Conservation (phyloP, 2,329 filamentous ascomycete species). For the Neurospora crassa region DNA sequence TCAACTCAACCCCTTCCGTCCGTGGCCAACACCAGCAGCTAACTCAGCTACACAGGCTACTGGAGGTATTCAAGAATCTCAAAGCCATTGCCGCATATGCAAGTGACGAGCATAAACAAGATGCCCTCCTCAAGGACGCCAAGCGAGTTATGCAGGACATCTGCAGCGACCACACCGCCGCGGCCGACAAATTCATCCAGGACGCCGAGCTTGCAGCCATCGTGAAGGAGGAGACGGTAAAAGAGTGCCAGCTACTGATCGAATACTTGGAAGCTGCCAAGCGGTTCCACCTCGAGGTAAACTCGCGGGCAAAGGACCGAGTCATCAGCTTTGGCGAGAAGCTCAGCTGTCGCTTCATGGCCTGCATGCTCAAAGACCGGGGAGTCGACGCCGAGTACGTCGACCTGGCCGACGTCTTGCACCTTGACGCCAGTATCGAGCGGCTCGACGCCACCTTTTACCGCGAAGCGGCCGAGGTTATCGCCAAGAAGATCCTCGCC, state of each 20-base stretch:
- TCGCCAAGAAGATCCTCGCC: constrained; percentile 53
- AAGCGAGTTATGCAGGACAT: constrained; percentile 71
- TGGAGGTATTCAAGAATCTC: constrained; percentile 51
- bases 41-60: constrained; percentile 31
- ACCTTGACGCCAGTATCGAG: constrained; percentile 46
- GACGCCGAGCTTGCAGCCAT: constrained; percentile 45
- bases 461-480: constrained; percentile 48
- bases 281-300: constrained; percentile 64
- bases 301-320: constrained; percentile 70
- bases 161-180: constrained; percentile 68
- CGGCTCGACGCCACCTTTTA: constrained; percentile 63
- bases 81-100: constrained; percentile 42
- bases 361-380: constrained; percentile 69
- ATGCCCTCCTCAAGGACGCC: constrained; percentile 52
- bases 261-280: constrained; percentile 60
- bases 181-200: constrained; percentile 54
- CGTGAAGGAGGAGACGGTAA: constrained; percentile 58
- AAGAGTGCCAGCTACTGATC: constrained; percentile 70
- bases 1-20: neutral
- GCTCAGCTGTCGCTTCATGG: constrained; percentile 86
- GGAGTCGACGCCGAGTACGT: constrained; percentile 82
- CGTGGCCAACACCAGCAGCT: constrained; percentile 10
- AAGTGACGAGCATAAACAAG: constrained; percentile 42
- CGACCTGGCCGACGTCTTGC: constrained; percentile 75
- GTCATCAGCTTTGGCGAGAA: constrained; percentile 96